A percentile compares a stretch with the other conserved stretches of the same genome.
Conservation (phyloP, 2,329 filamentous ascomycete genomes). For the Elsinoe necatrix region DNA sequence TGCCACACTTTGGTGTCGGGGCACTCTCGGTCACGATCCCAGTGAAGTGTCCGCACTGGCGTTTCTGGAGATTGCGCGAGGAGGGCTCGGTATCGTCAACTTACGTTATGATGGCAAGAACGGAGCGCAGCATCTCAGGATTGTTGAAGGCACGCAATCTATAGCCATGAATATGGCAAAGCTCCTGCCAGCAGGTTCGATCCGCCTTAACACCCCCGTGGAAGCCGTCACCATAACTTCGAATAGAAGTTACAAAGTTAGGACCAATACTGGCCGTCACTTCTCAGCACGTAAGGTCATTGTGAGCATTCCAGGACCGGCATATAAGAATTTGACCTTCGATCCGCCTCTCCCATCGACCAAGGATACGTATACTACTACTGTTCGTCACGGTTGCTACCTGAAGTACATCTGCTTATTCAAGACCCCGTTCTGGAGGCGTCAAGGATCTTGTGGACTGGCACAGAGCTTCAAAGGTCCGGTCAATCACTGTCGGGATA, state of each 20-base stretch:
- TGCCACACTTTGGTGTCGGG: constrained; percentile 40
- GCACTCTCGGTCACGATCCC: constrained; percentile 45
- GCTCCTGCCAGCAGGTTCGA: constrained; percentile 25
- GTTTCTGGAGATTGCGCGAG: constrained; percentile 50
- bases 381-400: constrained; percentile 40
- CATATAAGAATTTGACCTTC: constrained; percentile 41
- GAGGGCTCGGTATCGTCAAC: constrained; percentile 43
- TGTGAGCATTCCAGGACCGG: constrained; percentile 41
- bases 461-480: constrained; percentile 41
- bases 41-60: constrained; percentile 44
- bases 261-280: constrained; percentile 20
- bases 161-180: constrained; percentile 34
- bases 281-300: constrained; percentile 40
- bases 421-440: constrained; percentile 40
- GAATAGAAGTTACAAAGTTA: neutral
- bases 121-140: constrained; percentile 47
- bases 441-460: constrained; percentile 39
- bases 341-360: constrained; percentile 37
- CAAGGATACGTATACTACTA: constrained; percentile 33
- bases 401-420: constrained; percentile 46
- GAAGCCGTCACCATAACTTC: constrained; percentile 20
- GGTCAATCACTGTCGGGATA: constrained; percentile 20
- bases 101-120: constrained; percentile 46
- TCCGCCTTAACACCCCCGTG: constrained; percentile 30
- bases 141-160: constrained; percentile 41